Conservation (phyloP, 257 asterid genomes). For the Mentha longifolia region DNA sequence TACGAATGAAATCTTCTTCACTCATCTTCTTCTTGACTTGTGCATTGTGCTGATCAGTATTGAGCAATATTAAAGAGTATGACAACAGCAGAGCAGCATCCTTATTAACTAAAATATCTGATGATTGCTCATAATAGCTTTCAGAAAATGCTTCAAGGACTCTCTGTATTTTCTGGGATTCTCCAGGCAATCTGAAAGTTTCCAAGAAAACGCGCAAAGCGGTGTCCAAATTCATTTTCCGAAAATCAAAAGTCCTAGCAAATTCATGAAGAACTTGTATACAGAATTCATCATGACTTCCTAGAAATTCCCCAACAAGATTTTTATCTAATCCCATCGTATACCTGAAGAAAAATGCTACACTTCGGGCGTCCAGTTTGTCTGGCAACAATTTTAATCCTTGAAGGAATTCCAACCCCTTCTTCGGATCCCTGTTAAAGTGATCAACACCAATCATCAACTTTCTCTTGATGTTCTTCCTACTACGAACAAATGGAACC, state of each 20-base stretch:
- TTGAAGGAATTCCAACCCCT: slow-evolving; percentile 84
- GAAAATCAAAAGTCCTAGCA: slow-evolving; percentile 78
- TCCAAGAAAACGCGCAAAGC: slow-evolving; percentile 90
- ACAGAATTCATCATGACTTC: slow-evolving; percentile 87
- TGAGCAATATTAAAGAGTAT: slow-evolving; percentile 86
- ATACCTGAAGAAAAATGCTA: slow-evolving; percentile 80
- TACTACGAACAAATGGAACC: slow-evolving; percentile 79
- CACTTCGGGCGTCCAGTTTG: slow-evolving; percentile 68
- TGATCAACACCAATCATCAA: slow-evolving; percentile 86
- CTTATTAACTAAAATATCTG: slow-evolving; percentile 75
- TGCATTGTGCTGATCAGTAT: slow-evolving; percentile 89
- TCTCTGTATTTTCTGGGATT: slow-evolving; percentile 94
- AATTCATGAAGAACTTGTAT: slow-evolving; percentile 88
- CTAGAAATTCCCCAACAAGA: slow-evolving; percentile 80
- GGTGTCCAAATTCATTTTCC: slow-evolving; percentile 73
- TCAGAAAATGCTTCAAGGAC: slow-evolving; percentile 95
- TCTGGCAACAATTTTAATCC: slow-evolving; percentile 72
- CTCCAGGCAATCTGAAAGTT: slow-evolving; percentile 93
- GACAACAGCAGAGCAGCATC: slow-evolving; percentile 90
- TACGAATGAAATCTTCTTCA: slow-evolving; percentile 90
- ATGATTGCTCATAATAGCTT: slow-evolving; percentile 81
- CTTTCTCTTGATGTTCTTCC: slow-evolving; percentile 75
- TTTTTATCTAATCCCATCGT: slow-evolving; percentile 81
- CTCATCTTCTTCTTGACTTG: slow-evolving; percentile 99
- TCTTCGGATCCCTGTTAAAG: slow-evolving; percentile 82